Evolutionary conservation across 352 stramenopile genomes (phyloP).

Genomic region (Pythium apleroticum): DNA sequence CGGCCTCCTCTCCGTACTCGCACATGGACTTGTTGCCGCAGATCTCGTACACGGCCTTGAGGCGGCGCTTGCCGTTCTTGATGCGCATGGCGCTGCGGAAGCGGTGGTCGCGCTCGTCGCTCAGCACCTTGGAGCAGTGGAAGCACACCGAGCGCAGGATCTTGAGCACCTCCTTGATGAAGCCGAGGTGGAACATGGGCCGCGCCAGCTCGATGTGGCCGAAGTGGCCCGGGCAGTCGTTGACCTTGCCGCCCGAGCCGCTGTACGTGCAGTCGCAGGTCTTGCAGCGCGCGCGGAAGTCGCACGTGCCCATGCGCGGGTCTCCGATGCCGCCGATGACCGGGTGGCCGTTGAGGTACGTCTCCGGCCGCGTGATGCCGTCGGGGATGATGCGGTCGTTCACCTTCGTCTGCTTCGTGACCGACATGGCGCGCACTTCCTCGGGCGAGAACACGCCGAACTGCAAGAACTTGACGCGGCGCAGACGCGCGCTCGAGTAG

Average conservation of each 20-base stretch:
- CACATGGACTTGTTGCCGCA: slow-evolving; percentile 91
- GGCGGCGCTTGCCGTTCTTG: slow-evolving; percentile 87
- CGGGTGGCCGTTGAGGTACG: slow-evolving; percentile 92
- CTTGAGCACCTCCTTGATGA: slow-evolving; percentile 96
- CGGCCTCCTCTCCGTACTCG: slow-evolving; percentile 78
- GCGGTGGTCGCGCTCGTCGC: slow-evolving; percentile 88
- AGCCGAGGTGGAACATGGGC: slow-evolving; percentile 98
- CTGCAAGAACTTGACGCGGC: slow-evolving; percentile 97
- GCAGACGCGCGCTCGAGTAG: slow-evolving; percentile 93
- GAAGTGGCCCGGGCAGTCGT: slow-evolving; percentile 99
- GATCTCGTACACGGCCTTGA: slow-evolving; percentile 95
- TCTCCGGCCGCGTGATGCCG: slow-evolving; percentile 92
- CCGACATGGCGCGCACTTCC: slow-evolving; percentile 96
- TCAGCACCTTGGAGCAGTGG: slow-evolving; percentile 95
- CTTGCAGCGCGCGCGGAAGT: slow-evolving; percentile 88
- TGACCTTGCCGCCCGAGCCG: slow-evolving; percentile 91
- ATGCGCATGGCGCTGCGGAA: slow-evolving; percentile 85
- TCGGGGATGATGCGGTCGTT: slow-evolving; percentile 96
- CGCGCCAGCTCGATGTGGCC: slow-evolving; percentile 97
- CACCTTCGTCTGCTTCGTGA: slow-evolving; percentile 97
- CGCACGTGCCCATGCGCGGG: slow-evolving; percentile 95
- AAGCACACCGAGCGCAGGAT: slow-evolving; percentile 96
- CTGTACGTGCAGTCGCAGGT: slow-evolving; percentile 93
- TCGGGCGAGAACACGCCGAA: slow-evolving; percentile 98
- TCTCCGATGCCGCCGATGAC: slow-evolving; percentile 98